A percentile compares a stretch with the other conserved stretches of the same genome.
phyloP scores from a whole-genome alignment of 2,329 filamentous ascomycete species.

The Aschersonia sp. region DNA sequence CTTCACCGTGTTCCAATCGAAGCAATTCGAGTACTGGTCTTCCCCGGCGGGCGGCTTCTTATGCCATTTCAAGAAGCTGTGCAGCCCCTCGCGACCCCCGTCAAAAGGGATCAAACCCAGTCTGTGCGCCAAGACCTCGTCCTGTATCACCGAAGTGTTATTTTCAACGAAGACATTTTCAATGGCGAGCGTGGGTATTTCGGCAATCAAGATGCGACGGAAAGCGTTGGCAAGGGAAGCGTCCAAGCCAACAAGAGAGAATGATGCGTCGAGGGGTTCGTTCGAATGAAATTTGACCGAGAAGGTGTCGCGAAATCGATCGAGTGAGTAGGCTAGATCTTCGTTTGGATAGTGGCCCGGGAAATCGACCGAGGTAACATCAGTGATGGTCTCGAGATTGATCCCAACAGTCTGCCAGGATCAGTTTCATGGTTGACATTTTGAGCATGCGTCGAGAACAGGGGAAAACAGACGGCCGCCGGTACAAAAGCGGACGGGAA shows the following conservation, averaged over 20 bases:
- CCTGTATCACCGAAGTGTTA: conserved; percentile 96
- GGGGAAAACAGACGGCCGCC: conserved; percentile 1
- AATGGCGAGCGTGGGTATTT: conserved; percentile 87
- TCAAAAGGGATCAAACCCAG: conserved; percentile 83
- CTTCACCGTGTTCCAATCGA: conserved; percentile 78
- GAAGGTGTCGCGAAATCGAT: conserved; percentile 57
- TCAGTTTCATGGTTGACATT: too few species aligned
- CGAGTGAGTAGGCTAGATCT: conserved; percentile 65
- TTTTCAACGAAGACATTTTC: conserved; percentile 88
- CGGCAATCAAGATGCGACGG: conserved; percentile 85
- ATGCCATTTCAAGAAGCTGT: conserved; percentile 68
- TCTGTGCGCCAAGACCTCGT: conserved; percentile 85
- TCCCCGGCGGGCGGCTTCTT: conserved; percentile 52
- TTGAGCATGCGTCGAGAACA: too few species aligned
- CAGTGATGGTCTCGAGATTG: conserved; percentile 77
- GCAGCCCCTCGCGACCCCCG: conserved; percentile 61
- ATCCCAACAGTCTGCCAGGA: conserved; percentile 59
- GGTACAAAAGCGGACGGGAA: background rate
- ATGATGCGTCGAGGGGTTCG: conserved; percentile 60
- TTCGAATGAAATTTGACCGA: conserved; percentile 75
- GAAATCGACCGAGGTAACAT: conserved; percentile 82
- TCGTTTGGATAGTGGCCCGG: conserved; percentile 84
- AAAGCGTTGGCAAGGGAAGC: conserved; percentile 93
- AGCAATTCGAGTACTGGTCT: conserved; percentile 42
- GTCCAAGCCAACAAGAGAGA: conserved; percentile 85